These are phyloP conservation scores for Moringa oleifera DNA, from an alignment of 345 rosid genomes.

Conservation along the genomic window DNA sequence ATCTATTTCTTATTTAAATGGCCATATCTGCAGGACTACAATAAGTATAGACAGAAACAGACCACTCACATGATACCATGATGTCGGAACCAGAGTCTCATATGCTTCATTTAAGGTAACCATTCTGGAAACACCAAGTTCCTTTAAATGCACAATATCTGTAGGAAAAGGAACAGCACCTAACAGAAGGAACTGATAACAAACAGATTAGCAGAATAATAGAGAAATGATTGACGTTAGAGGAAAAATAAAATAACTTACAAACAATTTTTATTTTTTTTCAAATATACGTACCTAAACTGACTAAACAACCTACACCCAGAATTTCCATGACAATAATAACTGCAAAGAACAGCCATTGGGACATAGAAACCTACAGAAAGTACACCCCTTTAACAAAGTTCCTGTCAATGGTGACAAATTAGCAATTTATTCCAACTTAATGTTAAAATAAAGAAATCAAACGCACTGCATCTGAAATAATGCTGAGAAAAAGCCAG, in stretches of 20 bases:
- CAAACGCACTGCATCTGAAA: too few species aligned
- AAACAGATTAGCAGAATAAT: not conserved
- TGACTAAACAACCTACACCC: too few species aligned
- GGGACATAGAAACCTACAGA: too few species aligned
- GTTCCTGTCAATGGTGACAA: too few species aligned
- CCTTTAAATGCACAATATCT: constrained; percentile 38
- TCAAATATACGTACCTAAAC: too few species aligned
- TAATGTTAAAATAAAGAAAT: too few species aligned
- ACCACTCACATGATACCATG: constrained; percentile 36
- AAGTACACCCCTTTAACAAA: too few species aligned
- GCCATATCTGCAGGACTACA: not conserved
- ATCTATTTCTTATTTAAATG: not conserved
- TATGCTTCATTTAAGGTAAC: constrained; percentile 51
- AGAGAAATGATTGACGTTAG: too few species aligned
- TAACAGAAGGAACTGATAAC: constrained; percentile 30
- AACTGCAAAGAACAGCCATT: too few species aligned
- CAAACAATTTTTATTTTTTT: not conserved
- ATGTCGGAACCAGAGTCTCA: constrained; percentile 49
- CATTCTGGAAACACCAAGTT: constrained; percentile 48
- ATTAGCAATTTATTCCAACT: too few species aligned
- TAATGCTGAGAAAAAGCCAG: too few species aligned
- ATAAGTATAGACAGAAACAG: not conserved
- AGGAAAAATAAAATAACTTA: not conserved
- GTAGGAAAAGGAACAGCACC: constrained; percentile 55
- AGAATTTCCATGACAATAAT: too few species aligned